Base-by-base conservation (phyloP, 768 basidiomycete species). In the Leccinum pellstonianum region DNA sequence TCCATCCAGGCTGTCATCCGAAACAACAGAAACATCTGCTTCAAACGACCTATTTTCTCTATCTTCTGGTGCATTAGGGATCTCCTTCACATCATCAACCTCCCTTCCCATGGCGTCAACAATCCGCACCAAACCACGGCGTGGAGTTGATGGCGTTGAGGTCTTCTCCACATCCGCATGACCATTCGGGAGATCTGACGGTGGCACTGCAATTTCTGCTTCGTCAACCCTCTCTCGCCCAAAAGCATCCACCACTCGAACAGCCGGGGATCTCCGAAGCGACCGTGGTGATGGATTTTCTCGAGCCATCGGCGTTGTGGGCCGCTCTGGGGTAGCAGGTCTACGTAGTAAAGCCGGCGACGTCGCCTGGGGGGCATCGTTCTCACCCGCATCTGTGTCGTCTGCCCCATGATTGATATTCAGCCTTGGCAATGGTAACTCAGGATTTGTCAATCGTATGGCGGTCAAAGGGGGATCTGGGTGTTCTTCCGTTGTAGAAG, bases 191-290 rank as follows among this genome's bases (percentile, higher is more conserved):
- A 59, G 52, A 29, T 52, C 31, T 23, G 37, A 37, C 38, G 17
- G 25, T 43, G 56, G 10, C 21, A 23, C 52, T 19, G 23, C 41
- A 48, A 46, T 21, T 10, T 37, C 49, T 61, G 68, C 61, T 57
- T 66, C 61, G 15, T 64, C 52, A 53, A 53, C 48, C 62, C 74
- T 72, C 68, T 84, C 80, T 47, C 83, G 76, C 9, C 90, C 90
- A 68, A 82, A 91, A 8, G 85, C 87, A 72, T 92, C 89, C 27
- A 91, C 75, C n/a, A 91, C 67, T 25, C 87, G 82, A 37, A 91
- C 79, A 52, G 77, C 77, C 6, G 82, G 79, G 0, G 80, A 77
- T 68, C 79, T 83, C 21, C 81, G 78, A 48, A 76, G 73, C 46
- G 75, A 76, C 33, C 73, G 76, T 46, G 72, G 69, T 50, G 62